Evolutionary conservation across 1,139 yeast species (phyloP), one percentile per base, ranked within the genome.

Genomic region (Hyphopichia pseudoburtonii): DNA sequence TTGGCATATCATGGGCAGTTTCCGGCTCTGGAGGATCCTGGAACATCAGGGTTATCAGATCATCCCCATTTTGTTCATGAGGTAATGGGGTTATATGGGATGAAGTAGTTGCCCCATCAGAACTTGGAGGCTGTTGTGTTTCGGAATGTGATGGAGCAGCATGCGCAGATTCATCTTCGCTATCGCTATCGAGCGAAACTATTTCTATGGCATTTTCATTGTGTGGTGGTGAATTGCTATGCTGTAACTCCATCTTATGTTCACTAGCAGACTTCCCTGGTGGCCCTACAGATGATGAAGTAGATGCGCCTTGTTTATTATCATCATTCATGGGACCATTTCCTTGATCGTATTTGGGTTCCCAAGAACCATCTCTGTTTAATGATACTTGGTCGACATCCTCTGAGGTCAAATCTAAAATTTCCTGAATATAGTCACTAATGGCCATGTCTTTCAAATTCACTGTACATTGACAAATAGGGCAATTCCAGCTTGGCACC

Each of bases 401-500:
- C 3, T 64, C 71, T 10, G 55, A 51, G 1, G 79, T 76, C 4
- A 52, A 46, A 1, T 62, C 50, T 12, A 84, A 48, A 29, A 84
- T 72, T 11, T 78, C 80, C 30, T 58, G 48, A 28, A 82, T 73
- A 52, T 76, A 84, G 43, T 82, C 87, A 42, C 82, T 80, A 1
- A 82, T 57, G 0, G 82, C 76, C 40, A 85, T 56, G 43, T 78
- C 80, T n/a, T 70, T 64, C 1, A 80, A 53, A 4, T 62, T 55
- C 2, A 81, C 51, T 5, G 48, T 42, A 4, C 55, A 57, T 38
- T 68, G 72, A 51, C 94, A 85, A 10, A 80, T 67, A 0, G 90
- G 90, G 51, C 94, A 85, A 30, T 59, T 60, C 87, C 88, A 83
- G 0, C 79, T 70, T 0, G 89, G 81, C 1, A 77, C 64, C 48